These are phyloP conservation scores for Pythium phragmiticola DNA, from an alignment of 352 stramenopile genomes.

Conservation along the genomic window DNA sequence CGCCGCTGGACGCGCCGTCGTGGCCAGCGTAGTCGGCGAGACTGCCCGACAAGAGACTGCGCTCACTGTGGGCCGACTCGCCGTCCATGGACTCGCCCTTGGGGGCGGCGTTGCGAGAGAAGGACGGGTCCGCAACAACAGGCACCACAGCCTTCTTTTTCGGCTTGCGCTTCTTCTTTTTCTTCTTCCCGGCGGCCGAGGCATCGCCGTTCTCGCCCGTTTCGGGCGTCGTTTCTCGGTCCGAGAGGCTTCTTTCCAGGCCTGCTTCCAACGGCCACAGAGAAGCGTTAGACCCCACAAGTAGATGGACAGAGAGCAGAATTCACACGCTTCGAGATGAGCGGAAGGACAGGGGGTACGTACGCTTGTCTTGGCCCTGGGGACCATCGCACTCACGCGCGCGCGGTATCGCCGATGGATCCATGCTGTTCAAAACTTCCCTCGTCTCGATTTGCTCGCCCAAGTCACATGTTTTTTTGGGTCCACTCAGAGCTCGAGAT, in stretches of 20 bases:
- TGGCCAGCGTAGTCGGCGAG: slow-evolving; percentile 22
- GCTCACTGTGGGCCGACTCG: slow-evolving; percentile 29
- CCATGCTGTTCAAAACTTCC: slow-evolving; percentile 14
- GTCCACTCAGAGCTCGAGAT: slow-evolving; percentile 7
- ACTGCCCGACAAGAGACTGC: slow-evolving; percentile 30
- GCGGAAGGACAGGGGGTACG: neutral
- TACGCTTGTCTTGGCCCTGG: slow-evolving; percentile 8
- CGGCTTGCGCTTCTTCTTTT: slow-evolving; percentile 30
- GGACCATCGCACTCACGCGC: neutral
- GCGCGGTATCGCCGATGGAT: slow-evolving; percentile 11
- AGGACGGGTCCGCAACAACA: slow-evolving; percentile 2
- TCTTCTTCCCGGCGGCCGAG: slow-evolving; percentile 16
- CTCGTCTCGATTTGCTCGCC: slow-evolving; percentile 1
- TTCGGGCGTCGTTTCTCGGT: neutral
- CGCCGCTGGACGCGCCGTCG: slow-evolving; percentile 1
- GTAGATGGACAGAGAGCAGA: neutral
- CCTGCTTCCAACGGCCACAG: neutral
- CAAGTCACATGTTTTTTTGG: slow-evolving; percentile 25
- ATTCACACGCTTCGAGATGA: neutral
- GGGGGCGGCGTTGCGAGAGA: slow-evolving; percentile 21
- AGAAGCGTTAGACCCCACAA: slow-evolving; percentile 3
- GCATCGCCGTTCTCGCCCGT: slow-evolving; percentile 5
- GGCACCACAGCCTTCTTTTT: slow-evolving; percentile 24
- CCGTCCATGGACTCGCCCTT: slow-evolving; percentile 33
- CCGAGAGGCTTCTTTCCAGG: slow-evolving; percentile 4